Percentiles rank a stretch among this genome's conserved stretches.
Evolutionary conservation across 2,329 filamentous ascomycete species (phyloP).

Genomic region (Sclerotinia nivalis): DNA sequence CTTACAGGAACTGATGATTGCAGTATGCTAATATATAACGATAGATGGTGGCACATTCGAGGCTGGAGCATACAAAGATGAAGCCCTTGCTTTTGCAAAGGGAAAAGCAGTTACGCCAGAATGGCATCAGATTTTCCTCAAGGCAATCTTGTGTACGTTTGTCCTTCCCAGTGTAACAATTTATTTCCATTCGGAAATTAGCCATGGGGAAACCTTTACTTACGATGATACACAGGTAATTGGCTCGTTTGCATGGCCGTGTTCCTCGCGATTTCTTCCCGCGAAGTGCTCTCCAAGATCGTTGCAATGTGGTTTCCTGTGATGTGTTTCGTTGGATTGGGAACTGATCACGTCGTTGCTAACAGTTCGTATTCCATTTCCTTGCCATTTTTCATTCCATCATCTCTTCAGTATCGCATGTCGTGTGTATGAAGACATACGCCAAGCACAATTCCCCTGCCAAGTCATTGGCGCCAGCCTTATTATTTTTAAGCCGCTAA

Average conservation of each 20-base stretch:
- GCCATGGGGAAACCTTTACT: background rate
- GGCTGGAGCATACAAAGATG: constrained; percentile 46
- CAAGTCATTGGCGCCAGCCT: constrained; percentile 5
- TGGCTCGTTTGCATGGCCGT: constrained; percentile 59
- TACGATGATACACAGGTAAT: constrained; percentile 42
- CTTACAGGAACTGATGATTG: background rate
- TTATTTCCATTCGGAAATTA: background rate
- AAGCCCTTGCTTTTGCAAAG: constrained; percentile 49
- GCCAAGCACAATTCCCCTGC: constrained; percentile 20
- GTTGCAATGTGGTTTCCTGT: constrained; percentile 58
- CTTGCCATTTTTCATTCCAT: background rate
- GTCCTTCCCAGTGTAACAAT: background rate
- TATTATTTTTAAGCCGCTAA: constrained; percentile 6
- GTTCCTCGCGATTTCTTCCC: constrained; percentile 50
- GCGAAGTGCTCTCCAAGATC: constrained; percentile 55
- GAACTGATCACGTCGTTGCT: constrained; percentile 57
- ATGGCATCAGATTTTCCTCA: constrained; percentile 55
- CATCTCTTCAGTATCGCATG: background rate
- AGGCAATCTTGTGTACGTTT: constrained; percentile 50
- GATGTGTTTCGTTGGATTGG: constrained; percentile 55
- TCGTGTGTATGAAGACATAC: background rate
- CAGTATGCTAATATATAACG: background rate
- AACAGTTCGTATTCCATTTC: constrained; percentile 43
- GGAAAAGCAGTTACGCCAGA: constrained; percentile 51
- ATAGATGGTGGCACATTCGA: constrained; percentile 50